Conservation (phyloP, 306 rosid genomes). For the Cucumis sativus region DNA sequence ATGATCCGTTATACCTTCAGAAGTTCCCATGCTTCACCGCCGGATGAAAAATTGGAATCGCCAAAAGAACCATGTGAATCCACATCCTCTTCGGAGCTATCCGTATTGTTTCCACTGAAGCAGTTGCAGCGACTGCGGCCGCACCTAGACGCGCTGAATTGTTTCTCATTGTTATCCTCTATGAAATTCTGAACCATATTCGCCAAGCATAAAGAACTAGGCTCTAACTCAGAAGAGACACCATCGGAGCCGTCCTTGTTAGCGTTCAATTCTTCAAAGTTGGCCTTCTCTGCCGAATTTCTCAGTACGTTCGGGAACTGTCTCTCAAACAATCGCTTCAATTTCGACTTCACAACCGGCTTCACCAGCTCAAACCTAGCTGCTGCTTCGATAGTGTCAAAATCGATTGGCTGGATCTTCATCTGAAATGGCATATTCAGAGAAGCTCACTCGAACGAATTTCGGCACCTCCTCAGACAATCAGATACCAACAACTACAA, state of each 20-base stretch:
- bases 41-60: constrained; percentile 29
- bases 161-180: constrained; percentile 63
- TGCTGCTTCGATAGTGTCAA: constrained; percentile 25
- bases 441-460: not conserved
- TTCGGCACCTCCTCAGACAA: not conserved
- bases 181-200: constrained; percentile 82
- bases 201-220: constrained; percentile 59
- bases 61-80: constrained; percentile 18
- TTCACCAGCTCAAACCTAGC: constrained; percentile 32
- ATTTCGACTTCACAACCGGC: constrained; percentile 59
- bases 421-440: constrained; percentile 41
- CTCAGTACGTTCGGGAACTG: constrained; percentile 51
- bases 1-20: constrained; percentile 40
- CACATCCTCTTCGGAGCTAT: constrained; percentile 48
- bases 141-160: constrained; percentile 20
- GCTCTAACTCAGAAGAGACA: constrained; percentile 37
- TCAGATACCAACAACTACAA: constrained; percentile 10
- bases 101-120: constrained; percentile 45
- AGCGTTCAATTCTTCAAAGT: constrained; percentile 21
- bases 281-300: constrained; percentile 33
- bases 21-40: constrained; percentile 43
- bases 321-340: constrained; percentile 66
- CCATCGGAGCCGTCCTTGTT: constrained; percentile 24
- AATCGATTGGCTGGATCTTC: constrained; percentile 81
- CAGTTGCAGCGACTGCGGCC: constrained; percentile 61